A percentile compares a stretch with the other conserved stretches of the same genome.
These are phyloP conservation scores for Ensete glaucum DNA, from an alignment of 176 grass and related monocot genomes.

Conservation along the genomic window DNA sequence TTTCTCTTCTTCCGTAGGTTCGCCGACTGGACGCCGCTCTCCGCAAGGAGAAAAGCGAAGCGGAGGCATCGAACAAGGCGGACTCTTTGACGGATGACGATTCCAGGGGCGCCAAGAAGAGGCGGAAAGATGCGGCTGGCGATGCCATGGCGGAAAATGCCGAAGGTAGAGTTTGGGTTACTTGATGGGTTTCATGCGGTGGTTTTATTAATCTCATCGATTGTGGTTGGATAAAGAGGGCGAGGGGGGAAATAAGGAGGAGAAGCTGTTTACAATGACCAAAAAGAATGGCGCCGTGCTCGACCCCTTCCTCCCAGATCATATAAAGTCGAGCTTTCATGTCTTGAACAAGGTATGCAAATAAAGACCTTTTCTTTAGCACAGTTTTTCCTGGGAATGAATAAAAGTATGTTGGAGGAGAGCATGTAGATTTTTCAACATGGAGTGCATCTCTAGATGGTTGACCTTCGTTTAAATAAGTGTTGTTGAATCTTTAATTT, in stretches of 20 bases:
- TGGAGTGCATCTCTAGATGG: too few relatives aligned
- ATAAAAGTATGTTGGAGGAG: not conserved
- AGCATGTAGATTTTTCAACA: not conserved
- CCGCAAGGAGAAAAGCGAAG: conserved; percentile 30
- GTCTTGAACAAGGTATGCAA: conserved; percentile 59
- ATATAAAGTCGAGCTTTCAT: conserved; percentile 73
- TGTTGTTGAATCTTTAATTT: not conserved
- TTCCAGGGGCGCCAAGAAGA: conserved; percentile 22
- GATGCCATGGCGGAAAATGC: conserved; percentile 6
- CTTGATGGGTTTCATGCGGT: conserved; percentile 1
- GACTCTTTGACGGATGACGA: not conserved
- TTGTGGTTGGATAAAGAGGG: conserved; percentile 16
- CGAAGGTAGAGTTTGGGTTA: not conserved
- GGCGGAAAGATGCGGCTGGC: conserved; percentile 11
- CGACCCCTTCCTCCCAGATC: conserved; percentile 55
- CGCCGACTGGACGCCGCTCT: conserved; percentile 47
- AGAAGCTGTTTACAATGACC: conserved; percentile 65
- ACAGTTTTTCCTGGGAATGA: conserved; percentile 2
- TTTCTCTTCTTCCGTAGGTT: conserved; percentile 24
- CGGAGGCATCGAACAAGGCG: not conserved
- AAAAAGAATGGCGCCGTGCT: conserved; percentile 82
- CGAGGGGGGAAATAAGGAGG: conserved; percentile 44
- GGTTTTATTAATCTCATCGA: conserved; percentile 11
- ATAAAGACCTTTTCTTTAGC: not conserved
- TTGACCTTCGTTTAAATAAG: not conserved